Evolutionary conservation across 2,329 filamentous ascomycete species (phyloP).

Genomic region (Raffaelea albimanens): DNA sequence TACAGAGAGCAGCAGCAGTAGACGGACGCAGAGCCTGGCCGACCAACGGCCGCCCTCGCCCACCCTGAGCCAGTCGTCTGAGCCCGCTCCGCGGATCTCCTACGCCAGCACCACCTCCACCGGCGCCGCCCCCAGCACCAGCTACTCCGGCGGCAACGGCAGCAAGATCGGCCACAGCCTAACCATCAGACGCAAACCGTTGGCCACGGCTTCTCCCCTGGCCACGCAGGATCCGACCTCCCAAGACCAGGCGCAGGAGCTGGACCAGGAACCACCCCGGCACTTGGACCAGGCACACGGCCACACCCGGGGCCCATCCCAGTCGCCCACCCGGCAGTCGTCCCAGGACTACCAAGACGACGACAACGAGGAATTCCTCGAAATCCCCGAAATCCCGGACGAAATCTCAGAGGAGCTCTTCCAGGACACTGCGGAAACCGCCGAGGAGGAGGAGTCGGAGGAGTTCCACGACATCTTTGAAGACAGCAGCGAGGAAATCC

Average conservation of each 20-base stretch:
- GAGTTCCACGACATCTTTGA: neutral
- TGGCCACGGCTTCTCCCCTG: slow-evolving; percentile 46
- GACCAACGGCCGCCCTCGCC: neutral
- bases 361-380: neutral
- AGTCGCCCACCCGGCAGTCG: no score
- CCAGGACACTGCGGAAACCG: neutral
- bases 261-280: neutral
- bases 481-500: slow-evolving; percentile 16
- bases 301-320: neutral
- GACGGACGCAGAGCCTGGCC: slow-evolving; percentile 7
- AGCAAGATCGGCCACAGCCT: neutral
- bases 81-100: neutral
- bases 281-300: neutral
- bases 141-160: neutral
- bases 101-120: neutral
- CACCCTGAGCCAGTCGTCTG: neutral
- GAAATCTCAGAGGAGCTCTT: neutral
- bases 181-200: slow-evolving; percentile 51
- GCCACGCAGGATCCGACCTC: slow-evolving; percentile 25
- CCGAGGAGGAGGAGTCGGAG: no score
- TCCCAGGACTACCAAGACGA: neutral
- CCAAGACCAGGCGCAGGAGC: neutral
- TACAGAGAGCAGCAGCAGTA: neutral
- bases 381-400: neutral
- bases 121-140: neutral